Conservation (phyloP, 163 green algal genomes). For the Chlamydomonas reinhardtii region DNA sequence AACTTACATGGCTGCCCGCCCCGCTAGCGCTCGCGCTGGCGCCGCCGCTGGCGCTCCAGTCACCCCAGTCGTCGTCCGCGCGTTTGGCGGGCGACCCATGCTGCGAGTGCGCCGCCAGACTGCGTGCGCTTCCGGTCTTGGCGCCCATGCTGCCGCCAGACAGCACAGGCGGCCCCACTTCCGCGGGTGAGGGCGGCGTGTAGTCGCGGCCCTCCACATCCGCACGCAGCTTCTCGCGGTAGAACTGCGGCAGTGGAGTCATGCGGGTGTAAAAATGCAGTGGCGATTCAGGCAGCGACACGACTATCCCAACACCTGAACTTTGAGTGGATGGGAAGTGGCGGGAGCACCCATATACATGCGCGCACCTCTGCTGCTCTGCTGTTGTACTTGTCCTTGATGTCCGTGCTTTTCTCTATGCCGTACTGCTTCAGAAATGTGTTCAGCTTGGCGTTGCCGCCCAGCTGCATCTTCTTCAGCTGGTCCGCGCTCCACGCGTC, state of each 20-base stretch:
- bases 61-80: constrained; percentile 80
- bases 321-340: too few relatives aligned
- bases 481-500: constrained; percentile 96
- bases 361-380: constrained; percentile 83
- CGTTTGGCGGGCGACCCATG: neutral
- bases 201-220: constrained; percentile 86
- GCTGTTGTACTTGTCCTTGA: constrained; percentile 96
- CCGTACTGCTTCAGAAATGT: constrained; percentile 94
- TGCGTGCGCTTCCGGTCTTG: constrained; percentile 5
- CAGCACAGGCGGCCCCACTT: constrained; percentile 8
- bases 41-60: constrained; percentile 44
- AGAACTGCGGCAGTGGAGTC: constrained; percentile 73
- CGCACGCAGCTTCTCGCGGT: constrained; percentile 90
- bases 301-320: too few relatives aligned
- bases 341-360: too few relatives aligned
- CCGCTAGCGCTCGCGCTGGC: constrained; percentile 2
- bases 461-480: constrained; percentile 96
- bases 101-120: too few relatives aligned
- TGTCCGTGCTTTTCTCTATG: constrained; percentile 90
- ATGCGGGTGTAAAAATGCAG: neutral
- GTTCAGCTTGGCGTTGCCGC: constrained; percentile 95
- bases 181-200: constrained; percentile 73
- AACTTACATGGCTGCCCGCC: neutral
- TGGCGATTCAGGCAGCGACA: too few relatives aligned
- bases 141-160: too few relatives aligned